These are phyloP conservation scores for Diaporthe ampelina DNA, from an alignment of 2,329 filamentous ascomycete genomes.

Conservation along the genomic window DNA sequence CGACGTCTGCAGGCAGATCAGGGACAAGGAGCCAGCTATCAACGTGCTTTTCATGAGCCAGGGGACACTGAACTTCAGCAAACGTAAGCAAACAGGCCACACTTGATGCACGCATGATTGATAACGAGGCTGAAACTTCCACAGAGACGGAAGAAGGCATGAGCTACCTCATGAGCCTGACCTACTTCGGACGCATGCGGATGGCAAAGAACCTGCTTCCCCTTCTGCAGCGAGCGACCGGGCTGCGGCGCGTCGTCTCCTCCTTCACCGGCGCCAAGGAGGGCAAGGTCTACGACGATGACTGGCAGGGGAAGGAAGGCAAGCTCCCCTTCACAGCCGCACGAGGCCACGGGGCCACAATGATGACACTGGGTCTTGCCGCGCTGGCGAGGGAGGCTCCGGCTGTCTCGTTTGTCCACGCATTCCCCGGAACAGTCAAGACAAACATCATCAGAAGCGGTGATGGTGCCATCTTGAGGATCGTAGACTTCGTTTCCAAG, in stretches of 20 bases:
- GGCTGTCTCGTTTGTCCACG: constrained; percentile 56
- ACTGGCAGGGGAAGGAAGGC: constrained; percentile 56
- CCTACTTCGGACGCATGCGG: constrained; percentile 70
- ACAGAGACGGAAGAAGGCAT: constrained; percentile 71
- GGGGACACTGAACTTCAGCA: constrained; percentile 51
- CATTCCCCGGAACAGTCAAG: constrained; percentile 55
- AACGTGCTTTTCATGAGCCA: constrained; percentile 63
- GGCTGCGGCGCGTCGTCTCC: constrained; percentile 67
- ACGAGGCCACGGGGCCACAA: constrained; percentile 61
- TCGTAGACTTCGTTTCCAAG: constrained; percentile 49
- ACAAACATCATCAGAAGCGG: constrained; percentile 47
- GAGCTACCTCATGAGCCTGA: constrained; percentile 63
- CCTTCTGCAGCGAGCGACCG: constrained; percentile 59
- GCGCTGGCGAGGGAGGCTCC: constrained; percentile 61
- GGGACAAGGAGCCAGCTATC: constrained; percentile 56
- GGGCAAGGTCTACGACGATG: constrained; percentile 59
- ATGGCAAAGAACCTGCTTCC: constrained; percentile 71
- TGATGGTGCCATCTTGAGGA: constrained; percentile 43
- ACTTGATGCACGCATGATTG: neutral
- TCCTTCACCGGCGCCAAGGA: constrained; percentile 68
- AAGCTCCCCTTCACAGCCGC: constrained; percentile 54
- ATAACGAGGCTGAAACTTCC: constrained; percentile 2
- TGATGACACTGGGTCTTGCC: constrained; percentile 64
- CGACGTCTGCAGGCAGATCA: constrained; percentile 60
- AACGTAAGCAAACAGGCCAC: constrained; percentile 41